Conservation (phyloP, 1,284 basidiomycete species). For the Ceratobasidium sp. region DNA sequence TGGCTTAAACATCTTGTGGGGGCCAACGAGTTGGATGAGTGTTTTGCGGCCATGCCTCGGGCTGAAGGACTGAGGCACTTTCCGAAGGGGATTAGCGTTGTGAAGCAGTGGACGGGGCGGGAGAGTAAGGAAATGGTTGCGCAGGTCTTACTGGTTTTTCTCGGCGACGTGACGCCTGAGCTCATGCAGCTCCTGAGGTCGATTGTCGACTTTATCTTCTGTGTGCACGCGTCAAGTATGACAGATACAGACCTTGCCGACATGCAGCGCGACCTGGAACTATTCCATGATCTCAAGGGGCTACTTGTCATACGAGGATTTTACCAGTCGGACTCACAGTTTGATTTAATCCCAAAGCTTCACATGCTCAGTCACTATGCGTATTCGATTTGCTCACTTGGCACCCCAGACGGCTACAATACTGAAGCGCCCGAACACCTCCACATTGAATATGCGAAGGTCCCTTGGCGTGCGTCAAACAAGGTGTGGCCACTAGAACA, state of each 20-base stretch:
- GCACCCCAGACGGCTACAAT: slow-evolving; percentile 40
- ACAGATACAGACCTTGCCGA: slow-evolving; percentile 45
- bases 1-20: no score
- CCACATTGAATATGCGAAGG: slow-evolving; percentile 43
- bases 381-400: slow-evolving; percentile 23
- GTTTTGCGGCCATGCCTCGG: slow-evolving; percentile 2
- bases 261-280: slow-evolving; percentile 47
- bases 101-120: slow-evolving; percentile 25
- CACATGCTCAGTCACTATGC: slow-evolving; percentile 22
- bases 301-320: slow-evolving; percentile 51
- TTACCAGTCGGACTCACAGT: not conserved
- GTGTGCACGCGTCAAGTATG: slow-evolving; percentile 14
- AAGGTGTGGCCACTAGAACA: slow-evolving; percentile 11
- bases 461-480: slow-evolving; percentile 41
- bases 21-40: slow-evolving; percentile 24
- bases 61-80: slow-evolving; percentile 30
- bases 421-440: slow-evolving; percentile 41
- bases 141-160: slow-evolving; percentile 6
- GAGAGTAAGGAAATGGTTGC: slow-evolving; percentile 11
- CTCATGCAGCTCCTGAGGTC: slow-evolving; percentile 1
- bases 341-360: slow-evolving; percentile 27
- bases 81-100: slow-evolving; percentile 1
- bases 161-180: not conserved
- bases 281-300: slow-evolving; percentile 52
- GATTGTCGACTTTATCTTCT: slow-evolving; percentile 16